Conservation (phyloP, 768 basidiomycete species). For the Boletus subcaerulescens region DNA sequence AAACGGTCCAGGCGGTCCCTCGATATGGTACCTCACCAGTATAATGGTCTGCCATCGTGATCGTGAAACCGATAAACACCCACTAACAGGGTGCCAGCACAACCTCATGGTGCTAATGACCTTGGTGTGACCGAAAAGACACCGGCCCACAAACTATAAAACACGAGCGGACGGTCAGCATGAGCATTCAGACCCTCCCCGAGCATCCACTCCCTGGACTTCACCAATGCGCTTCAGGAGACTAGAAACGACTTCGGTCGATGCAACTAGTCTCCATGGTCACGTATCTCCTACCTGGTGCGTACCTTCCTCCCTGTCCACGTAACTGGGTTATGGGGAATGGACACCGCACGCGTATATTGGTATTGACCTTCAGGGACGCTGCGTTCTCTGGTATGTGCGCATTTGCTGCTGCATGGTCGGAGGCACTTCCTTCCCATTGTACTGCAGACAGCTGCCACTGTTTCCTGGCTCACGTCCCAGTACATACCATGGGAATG, state of each 20-base stretch:
- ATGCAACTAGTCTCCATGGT: not conserved
- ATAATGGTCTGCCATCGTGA: slow-evolving; percentile 23
- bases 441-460: slow-evolving; percentile 33
- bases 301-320: slow-evolving; percentile 10
- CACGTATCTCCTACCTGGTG: slow-evolving; percentile 8
- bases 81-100: slow-evolving; percentile 14
- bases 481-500: slow-evolving; percentile 58
- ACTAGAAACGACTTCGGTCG: not conserved
- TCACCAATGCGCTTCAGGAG: not conserved
- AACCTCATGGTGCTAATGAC: slow-evolving; percentile 22
- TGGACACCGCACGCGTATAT: not conserved
- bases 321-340: slow-evolving; percentile 19
- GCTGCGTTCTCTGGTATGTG: slow-evolving; percentile 21
- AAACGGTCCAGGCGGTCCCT: slow-evolving; percentile 21
- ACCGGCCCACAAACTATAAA: slow-evolving; percentile 26
- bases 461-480: slow-evolving; percentile 27
- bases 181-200: slow-evolving; percentile 11
- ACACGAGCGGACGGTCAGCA: slow-evolving; percentile 13
- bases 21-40: slow-evolving; percentile 28
- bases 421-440: slow-evolving; percentile 37
- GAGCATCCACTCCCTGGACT: slow-evolving; percentile 4
- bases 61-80: slow-evolving; percentile 26
- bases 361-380: slow-evolving; percentile 4
- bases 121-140: slow-evolving; percentile 8
- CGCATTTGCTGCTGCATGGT: slow-evolving; percentile 32